A percentile compares a stretch with the other conserved stretches of the same genome.
Conservation (phyloP, 768 basidiomycete genomes). For the Tricholoma sp. region DNA sequence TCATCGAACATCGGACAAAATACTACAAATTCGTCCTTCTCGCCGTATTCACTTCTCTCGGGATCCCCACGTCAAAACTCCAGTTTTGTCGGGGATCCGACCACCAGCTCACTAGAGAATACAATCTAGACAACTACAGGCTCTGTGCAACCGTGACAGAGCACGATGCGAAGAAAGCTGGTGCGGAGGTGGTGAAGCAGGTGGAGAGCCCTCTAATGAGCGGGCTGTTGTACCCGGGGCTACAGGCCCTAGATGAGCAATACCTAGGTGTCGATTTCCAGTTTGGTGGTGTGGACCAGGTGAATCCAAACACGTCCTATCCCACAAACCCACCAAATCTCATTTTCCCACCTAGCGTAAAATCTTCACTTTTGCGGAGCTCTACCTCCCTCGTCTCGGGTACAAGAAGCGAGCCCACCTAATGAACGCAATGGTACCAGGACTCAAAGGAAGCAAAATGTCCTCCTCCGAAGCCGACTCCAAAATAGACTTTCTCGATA, state of each 20-base stretch:
- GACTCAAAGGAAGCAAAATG: slow-evolving; percentile 95
- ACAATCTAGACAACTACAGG: slow-evolving; percentile 92
- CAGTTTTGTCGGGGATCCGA: slow-evolving; percentile 85
- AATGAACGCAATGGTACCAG: slow-evolving; percentile 98
- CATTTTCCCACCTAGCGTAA: slow-evolving; percentile 63
- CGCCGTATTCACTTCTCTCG: slow-evolving; percentile 82
- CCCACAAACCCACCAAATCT: not conserved
- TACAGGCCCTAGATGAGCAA: slow-evolving; percentile 97
- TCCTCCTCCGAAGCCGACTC: slow-evolving; percentile 96
- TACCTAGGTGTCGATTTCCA: slow-evolving; percentile 96
- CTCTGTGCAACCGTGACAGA: slow-evolving; percentile 90
- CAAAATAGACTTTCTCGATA: slow-evolving; percentile 96
- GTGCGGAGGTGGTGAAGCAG: slow-evolving; percentile 98
- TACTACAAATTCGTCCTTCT: slow-evolving; percentile 86
- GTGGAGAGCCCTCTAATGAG: slow-evolving; percentile 88
- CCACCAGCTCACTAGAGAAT: slow-evolving; percentile 88
- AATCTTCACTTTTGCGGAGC: slow-evolving; percentile 97
- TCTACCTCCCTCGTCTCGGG: slow-evolving; percentile 89
- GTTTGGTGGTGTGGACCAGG: slow-evolving; percentile 97
- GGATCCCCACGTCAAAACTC: slow-evolving; percentile 83
- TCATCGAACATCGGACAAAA: slow-evolving; percentile 80
- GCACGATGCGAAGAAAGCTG: slow-evolving; percentile 97
- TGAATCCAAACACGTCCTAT: slow-evolving; percentile 26
- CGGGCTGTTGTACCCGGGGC: slow-evolving; percentile 90
- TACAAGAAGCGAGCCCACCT: slow-evolving; percentile 94